Percentiles rank a stretch among this genome's conserved stretches.
Conservation (phyloP, 2,329 filamentous ascomycete genomes). For the Fonsecaea pedrosoi region DNA sequence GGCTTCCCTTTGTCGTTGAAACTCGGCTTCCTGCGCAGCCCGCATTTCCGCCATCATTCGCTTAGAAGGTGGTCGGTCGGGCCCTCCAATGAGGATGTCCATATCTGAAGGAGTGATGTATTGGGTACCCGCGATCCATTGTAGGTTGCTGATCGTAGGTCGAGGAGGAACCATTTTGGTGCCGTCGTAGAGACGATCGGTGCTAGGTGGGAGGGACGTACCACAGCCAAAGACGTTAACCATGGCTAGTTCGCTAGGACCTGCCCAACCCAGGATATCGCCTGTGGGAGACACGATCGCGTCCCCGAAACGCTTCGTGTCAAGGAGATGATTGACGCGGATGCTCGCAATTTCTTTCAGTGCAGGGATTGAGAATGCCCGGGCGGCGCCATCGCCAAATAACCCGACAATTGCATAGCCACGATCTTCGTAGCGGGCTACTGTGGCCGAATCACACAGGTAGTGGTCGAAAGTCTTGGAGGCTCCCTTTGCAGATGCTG, state of each 20-base stretch:
- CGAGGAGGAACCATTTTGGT: slow-evolving; percentile 75
- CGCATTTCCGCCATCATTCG: slow-evolving; percentile 82
- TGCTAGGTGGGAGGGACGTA: slow-evolving; percentile 64
- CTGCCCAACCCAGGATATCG: slow-evolving; percentile 85
- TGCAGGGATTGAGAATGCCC: slow-evolving; percentile 84
- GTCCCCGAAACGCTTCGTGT: slow-evolving; percentile 73
- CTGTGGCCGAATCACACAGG: slow-evolving; percentile 79
- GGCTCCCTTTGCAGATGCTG: slow-evolving; percentile 84
- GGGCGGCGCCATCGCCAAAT: slow-evolving; percentile 80
- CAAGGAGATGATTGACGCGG: slow-evolving; percentile 70
- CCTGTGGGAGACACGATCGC: slow-evolving; percentile 77
- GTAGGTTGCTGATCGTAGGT: slow-evolving; percentile 91
- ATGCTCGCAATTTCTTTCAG: slow-evolving; percentile 81
- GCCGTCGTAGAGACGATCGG: slow-evolving; percentile 82
- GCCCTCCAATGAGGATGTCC: slow-evolving; percentile 87
- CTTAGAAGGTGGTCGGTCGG: slow-evolving; percentile 85
- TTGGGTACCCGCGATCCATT: slow-evolving; percentile 96
- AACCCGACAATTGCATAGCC: slow-evolving; percentile 82
- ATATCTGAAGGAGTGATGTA: slow-evolving; percentile 86
- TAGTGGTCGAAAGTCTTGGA: slow-evolving; percentile 86
- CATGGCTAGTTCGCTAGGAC: slow-evolving; percentile 82
- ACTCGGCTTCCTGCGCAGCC: slow-evolving; percentile 69
- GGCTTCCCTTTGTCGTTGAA: slow-evolving; percentile 46
- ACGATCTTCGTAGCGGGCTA: slow-evolving; percentile 75
- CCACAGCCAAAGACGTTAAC: slow-evolving; percentile 86